Percentiles rank a stretch among this genome's conserved stretches.
Evolutionary conservation across 352 stramenopile genomes (phyloP).

Genomic region (Pythium grandisporangium): DNA sequence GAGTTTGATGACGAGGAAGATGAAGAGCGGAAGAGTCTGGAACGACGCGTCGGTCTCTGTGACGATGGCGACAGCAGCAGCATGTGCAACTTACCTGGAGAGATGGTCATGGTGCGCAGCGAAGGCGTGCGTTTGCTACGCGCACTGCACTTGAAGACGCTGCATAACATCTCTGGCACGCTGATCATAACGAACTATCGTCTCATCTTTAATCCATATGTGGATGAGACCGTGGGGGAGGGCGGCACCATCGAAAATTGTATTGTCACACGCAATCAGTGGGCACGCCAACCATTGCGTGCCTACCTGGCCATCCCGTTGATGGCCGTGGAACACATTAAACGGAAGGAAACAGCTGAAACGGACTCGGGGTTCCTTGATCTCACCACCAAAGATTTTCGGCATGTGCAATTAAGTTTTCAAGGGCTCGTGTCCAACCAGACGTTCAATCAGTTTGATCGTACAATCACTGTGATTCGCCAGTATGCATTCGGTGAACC

Average conservation of each 20-base stretch:
- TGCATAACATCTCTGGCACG: too few species aligned
- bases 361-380: conserved; percentile 63
- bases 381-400: conserved; percentile 75
- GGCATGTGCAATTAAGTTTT: conserved; percentile 68
- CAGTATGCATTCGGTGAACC: conserved; percentile 56
- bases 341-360: conserved; percentile 69
- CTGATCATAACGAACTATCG: conserved; percentile 79
- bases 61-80: neutral
- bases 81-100: conserved; percentile 38
- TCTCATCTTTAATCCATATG: conserved; percentile 58
- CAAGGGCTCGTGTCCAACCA: conserved; percentile 65
- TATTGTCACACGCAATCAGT: too few species aligned
- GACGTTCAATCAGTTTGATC: conserved; percentile 71
- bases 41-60: conserved; percentile 1
- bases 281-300: neutral
- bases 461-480: conserved; percentile 44
- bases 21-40: conserved; percentile 6
- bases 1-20: conserved; percentile 5
- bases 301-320: conserved; percentile 69
- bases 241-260: too few species aligned
- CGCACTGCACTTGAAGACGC: too few species aligned
- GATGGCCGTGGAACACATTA: conserved; percentile 59
- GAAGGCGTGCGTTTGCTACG: too few species aligned
- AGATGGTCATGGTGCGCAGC: conserved; percentile 54
- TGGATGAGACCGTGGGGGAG: too few species aligned